Percentiles rank a stretch among this genome's conserved stretches.
Conservation (phyloP, 495 filamentous ascomycete genomes). For the Diplogelasinospora grovesii region DNA sequence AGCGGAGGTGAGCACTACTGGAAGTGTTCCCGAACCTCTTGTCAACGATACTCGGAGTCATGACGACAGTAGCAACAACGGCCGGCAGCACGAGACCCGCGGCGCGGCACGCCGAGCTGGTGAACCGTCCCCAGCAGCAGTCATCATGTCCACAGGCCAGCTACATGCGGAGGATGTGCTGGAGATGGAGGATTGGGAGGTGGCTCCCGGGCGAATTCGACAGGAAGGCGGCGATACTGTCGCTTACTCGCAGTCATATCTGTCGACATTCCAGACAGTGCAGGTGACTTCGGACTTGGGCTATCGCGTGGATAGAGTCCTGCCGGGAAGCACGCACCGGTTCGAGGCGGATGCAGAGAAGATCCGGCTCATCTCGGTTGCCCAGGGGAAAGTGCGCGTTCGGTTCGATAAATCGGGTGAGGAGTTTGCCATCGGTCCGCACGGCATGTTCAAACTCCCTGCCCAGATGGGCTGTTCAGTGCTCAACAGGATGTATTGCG, state of each 20-base stretch:
- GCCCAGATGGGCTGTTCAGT: conserved; percentile 15
- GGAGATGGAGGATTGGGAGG: conserved; percentile 20
- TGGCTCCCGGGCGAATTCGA: conserved; percentile 17
- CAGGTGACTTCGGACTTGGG: conserved; percentile 24
- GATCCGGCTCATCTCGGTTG: conserved; percentile 28
- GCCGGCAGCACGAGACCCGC: too few relatives aligned
- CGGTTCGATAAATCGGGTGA: conserved; percentile 17
- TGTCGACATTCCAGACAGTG: conserved; percentile 20
- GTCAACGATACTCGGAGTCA: too few relatives aligned
- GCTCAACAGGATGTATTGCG: conserved; percentile 24
- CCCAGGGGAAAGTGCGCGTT: conserved; percentile 29
- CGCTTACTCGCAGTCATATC: conserved; percentile 36
- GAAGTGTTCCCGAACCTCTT: too few relatives aligned
- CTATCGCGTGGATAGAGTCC: conserved; percentile 28
- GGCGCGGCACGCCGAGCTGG: too few relatives aligned
- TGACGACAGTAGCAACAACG: too few relatives aligned
- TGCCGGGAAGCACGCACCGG: conserved; percentile 16
- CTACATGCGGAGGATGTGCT: too few relatives aligned
- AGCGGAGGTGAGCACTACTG: too few relatives aligned
- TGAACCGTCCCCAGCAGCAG: too few relatives aligned
- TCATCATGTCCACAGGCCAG: too few relatives aligned
- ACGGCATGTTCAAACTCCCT: too few relatives aligned
- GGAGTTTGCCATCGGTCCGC: conserved; percentile 30
- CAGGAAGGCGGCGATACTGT: conserved; percentile 11
- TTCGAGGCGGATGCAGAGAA: conserved; percentile 14